Evolutionary conservation across 1,284 basidiomycete genomes (phyloP), one percentile per base, ranked within the genome.

Genomic region (Nidula niveotomentosa): DNA sequence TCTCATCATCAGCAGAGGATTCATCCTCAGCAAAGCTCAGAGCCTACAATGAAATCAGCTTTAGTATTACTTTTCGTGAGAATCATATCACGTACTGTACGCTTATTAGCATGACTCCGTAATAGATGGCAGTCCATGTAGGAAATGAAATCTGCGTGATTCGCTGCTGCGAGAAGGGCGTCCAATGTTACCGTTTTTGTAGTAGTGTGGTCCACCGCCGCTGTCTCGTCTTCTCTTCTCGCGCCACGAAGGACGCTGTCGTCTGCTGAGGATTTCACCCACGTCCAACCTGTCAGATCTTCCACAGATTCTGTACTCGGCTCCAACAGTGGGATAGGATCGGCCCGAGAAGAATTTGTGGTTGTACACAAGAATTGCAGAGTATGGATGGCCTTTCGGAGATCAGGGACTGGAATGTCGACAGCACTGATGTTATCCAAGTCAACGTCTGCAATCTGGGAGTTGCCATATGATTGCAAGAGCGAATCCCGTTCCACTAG

Each of bases 351-450:
- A 17, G 48, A 52, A 54, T 56, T 63, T 59, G 49, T 53, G 36
- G 57, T 59, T 12, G 56, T 56, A 60, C 76, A 77, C 59, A 68
- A 67, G 60, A 88, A 73, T 69, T 91, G 85, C 50, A 91, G 70
- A 60, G 78, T 69, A 55, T 75, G 76, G 53, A 91, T 79, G 8
- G 80, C 75, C 55, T 76, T 76, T 50, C 90, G 73, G 23, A 92
- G 71, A 70, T 93, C 90, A 55, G 75, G 70, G 43, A 61, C 58
- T 35, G 71, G 66, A 36, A 73, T 56, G 15, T 61, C 75, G 71
- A 54, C 56, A 30, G 50, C 46, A 13, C 44, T 55, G 23, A 54
- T 50, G 54, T 67, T 63, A 47, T 72, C 71, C 18, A 76, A 75
- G 37, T 41, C 37, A 41, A 41, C 15, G 37, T 10, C 37, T 12